A percentile compares a stretch with the other conserved stretches of the same genome.
These are phyloP conservation scores for Trifolium pratense DNA, from an alignment of 306 rosid genomes.

Conservation along the genomic window DNA sequence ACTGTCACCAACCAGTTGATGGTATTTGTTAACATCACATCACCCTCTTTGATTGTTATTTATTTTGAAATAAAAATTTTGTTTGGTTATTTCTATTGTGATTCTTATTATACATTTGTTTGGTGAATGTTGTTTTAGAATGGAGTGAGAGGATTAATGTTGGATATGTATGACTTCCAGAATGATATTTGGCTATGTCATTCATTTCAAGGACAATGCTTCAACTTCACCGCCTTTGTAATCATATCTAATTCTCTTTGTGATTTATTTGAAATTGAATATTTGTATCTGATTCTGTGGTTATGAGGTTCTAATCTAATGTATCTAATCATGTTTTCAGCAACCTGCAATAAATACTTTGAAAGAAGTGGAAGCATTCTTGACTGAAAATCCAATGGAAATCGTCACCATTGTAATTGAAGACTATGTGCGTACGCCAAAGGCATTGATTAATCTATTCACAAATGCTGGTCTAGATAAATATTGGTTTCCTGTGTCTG, in stretches of 20 bases:
- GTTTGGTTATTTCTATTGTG: constrained; percentile 24
- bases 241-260: constrained; percentile 38
- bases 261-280: constrained; percentile 8
- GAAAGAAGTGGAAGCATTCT: constrained; percentile 88
- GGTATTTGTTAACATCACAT: constrained; percentile 45
- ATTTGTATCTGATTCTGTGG: constrained; percentile 26
- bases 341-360: constrained; percentile 92
- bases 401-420: constrained; percentile 89
- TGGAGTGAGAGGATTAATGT: constrained; percentile 96
- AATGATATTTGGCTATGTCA: constrained; percentile 98
- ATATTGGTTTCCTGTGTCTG: constrained; percentile 86
- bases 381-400: constrained; percentile 73
- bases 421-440: constrained; percentile 86
- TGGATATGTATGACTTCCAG: constrained; percentile 93
- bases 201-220: constrained; percentile 91
- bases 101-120: constrained; percentile 41
- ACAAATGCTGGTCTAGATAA: constrained; percentile 71
- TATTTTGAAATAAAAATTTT: background rate
- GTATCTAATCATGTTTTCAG: constrained; percentile 59
- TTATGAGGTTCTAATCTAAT: constrained; percentile 13
- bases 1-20: constrained; percentile 82
- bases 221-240: constrained; percentile 97
- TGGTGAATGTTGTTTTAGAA: constrained; percentile 37
- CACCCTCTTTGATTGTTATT: no score
- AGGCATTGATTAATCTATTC: constrained; percentile 77